Evolutionary conservation across 257 asterid genomes (phyloP), one percentile per base, ranked within the genome.

Genomic region (Capsicum baccatum): DNA sequence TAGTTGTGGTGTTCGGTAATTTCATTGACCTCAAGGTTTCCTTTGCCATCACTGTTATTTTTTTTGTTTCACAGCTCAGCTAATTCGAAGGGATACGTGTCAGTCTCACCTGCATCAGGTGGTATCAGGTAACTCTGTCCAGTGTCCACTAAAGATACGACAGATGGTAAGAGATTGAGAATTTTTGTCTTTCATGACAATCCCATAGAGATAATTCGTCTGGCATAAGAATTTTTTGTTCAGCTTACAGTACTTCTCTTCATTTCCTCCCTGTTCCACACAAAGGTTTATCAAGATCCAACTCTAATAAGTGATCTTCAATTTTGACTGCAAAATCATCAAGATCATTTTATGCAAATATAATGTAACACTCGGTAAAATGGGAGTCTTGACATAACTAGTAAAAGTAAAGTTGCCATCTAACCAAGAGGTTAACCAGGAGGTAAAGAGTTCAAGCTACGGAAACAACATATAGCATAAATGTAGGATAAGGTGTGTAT

Each of bases 11-110:
- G 42, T 37, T 37, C 4, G 42, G 42, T 26, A 26, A 26, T 26
- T 26, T 26, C 26, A 0, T 26, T 26, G 26, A 26, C 79, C 99
- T 96, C 87, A 94, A 94, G 98, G 98, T 92, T 60, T 59, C 7
- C 63, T 3, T 26, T 26, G 26, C 26, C 26, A 26, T 44, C 42
- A 8, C 26, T 69, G 26, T n/a, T 19, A 37, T 3, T 69, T 50
- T 47, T 73, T 10, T 7, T 9, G 26, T 26, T 26, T 26, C 26
- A 26, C 19, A 0, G 7, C 21, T 8, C 26, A 15, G 21, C 39
- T 62, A 62, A 62, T 62, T 62, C 8, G 15, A 62, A 33, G 0
- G 8, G 66, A 59, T 59, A 59, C 66, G 12, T 26, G 26, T 26
- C 26, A 26, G 26, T 26, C 26, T 1, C 26, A 26, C 26, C 26